A percentile compares a stretch with the other conserved stretches of the same genome.
Conservation (phyloP, 1,284 basidiomycete genomes). For the Trametes versicolor region DNA sequence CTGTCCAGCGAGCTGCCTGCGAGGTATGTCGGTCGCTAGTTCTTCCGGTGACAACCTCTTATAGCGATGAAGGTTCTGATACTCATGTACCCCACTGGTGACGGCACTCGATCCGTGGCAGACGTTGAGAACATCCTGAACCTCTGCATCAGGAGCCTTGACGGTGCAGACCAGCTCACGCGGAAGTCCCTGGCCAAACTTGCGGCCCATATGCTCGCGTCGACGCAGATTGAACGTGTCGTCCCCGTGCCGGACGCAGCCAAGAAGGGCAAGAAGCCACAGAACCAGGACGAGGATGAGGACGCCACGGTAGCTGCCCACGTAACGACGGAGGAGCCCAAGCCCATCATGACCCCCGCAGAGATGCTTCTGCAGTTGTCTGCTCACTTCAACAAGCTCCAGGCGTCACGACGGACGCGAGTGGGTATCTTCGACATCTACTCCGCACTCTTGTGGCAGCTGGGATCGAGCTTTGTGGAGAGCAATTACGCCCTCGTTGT, state of each 20-base stretch:
- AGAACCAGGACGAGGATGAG: constrained; percentile 63
- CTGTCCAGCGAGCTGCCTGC: constrained; percentile 88
- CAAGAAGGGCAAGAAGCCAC: constrained; percentile 74
- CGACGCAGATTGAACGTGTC: constrained; percentile 82
- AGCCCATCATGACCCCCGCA: constrained; percentile 76
- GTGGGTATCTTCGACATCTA: constrained; percentile 94
- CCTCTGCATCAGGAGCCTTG: constrained; percentile 81
- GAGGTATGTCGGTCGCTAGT: constrained; percentile 57
- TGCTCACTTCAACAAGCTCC: constrained; percentile 80
- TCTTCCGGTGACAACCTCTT: constrained; percentile 4
- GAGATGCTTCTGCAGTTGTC: constrained; percentile 91
- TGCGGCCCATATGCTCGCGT: constrained; percentile 85
- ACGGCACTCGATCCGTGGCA: constrained; percentile 58
- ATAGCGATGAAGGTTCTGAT: constrained; percentile 63
- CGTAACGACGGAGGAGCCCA: constrained; percentile 66
- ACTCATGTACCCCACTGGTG: constrained; percentile 67
- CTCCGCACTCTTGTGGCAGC: constrained; percentile 76
- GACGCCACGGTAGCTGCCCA: constrained; percentile 57
- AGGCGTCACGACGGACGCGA: constrained; percentile 73
- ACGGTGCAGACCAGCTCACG: constrained; percentile 86
- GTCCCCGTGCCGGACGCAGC: constrained; percentile 57
- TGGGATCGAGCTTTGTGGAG: constrained; percentile 87
- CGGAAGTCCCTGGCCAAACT: constrained; percentile 83
- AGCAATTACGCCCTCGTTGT: constrained; percentile 84
- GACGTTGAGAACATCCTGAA: constrained; percentile 84